Conservation (phyloP, 495 filamentous ascomycete genomes). For the Hyaloscypha hepaticicola region DNA sequence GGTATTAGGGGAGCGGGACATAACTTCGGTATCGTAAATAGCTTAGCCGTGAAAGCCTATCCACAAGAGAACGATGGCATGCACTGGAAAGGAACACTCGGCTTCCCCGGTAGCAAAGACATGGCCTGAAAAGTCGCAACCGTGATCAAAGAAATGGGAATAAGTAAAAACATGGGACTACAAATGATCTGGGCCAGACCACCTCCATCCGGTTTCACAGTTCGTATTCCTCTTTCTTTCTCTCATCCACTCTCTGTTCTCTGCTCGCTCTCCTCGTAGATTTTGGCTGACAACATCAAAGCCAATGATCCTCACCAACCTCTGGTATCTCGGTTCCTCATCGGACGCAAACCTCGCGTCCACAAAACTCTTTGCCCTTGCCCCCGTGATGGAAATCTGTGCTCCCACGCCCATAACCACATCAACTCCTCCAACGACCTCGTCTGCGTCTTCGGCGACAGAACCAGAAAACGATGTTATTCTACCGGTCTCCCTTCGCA, state of each 20-base stretch:
- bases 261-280: neutral
- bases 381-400: neutral
- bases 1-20: constrained; percentile 45
- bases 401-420: neutral
- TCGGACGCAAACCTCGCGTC: neutral
- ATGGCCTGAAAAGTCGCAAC: neutral
- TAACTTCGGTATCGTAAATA: constrained; percentile 50
- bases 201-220: neutral
- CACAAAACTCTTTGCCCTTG: constrained; percentile 2
- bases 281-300: neutral
- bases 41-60: constrained; percentile 37
- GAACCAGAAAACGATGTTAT: neutral
- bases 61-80: neutral
- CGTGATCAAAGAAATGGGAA: neutral
- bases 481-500: neutral
- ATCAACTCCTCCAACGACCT: neutral
- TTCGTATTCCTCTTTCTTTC: neutral
- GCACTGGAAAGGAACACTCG: constrained; percentile 5
- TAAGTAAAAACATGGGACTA: constrained; percentile 1
- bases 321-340: constrained; percentile 1
- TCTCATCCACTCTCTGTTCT: too few species aligned
- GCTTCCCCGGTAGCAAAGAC: neutral
- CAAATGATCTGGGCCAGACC: neutral
- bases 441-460: neutral
- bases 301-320: constrained; percentile 10